Conservation (phyloP, 1,284 basidiomycete genomes). For the Phaffia rhodozyma region DNA sequence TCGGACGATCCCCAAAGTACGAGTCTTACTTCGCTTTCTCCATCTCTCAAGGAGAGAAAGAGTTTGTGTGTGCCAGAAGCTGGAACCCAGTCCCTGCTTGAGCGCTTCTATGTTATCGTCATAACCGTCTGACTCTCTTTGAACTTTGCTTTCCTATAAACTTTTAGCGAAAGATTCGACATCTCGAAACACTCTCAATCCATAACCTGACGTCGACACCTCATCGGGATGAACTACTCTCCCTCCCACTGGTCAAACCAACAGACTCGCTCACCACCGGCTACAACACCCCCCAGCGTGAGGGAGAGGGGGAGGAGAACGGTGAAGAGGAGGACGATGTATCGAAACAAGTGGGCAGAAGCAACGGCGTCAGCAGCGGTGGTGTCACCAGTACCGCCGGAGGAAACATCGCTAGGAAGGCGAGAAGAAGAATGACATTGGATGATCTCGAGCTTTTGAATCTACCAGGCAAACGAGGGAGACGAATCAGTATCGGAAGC, state of each 20-base stretch:
- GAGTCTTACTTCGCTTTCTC: background rate
- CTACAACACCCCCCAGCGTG: background rate
- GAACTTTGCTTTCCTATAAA: background rate
- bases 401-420: too few relatives aligned
- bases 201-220: conserved; percentile 14
- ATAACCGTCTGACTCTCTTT: too few relatives aligned
- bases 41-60: background rate
- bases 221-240: conserved; percentile 15
- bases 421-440: background rate
- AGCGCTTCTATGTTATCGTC: background rate
- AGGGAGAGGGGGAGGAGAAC: background rate
- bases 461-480: background rate
- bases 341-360: background rate
- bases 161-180: conserved; percentile 8
- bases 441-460: conserved; percentile 14
- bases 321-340: background rate
- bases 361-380: background rate
- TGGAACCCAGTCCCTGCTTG: background rate
- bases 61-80: background rate
- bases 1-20: background rate
- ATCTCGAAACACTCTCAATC: conserved; percentile 4
- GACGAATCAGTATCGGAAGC: background rate
- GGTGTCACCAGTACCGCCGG: background rate
- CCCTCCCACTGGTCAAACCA: background rate
- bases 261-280: background rate